phyloP scores from a whole-genome alignment of 495 filamentous ascomycete genomes.

The Xylaria sp. region DNA sequence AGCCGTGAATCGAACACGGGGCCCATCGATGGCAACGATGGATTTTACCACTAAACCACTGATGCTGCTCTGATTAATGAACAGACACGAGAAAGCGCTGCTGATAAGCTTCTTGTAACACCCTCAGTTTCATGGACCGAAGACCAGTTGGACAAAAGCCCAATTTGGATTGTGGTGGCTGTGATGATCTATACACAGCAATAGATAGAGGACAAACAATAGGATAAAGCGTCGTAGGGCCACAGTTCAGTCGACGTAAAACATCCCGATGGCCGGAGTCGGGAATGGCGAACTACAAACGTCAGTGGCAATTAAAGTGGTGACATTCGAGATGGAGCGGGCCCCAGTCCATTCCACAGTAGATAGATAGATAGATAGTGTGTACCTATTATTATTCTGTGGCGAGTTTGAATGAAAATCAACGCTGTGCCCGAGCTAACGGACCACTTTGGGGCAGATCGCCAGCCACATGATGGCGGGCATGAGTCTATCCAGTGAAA shows the following conservation, averaged over 20 bases:
- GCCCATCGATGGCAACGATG: conserved; percentile 62
- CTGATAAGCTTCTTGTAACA: not conserved
- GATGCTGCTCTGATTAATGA: conserved; percentile 29
- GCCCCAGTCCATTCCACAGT: not conserved
- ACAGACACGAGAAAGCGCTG: too few species aligned
- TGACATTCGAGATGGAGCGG: not conserved
- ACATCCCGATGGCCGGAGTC: not conserved
- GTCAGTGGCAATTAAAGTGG: not conserved
- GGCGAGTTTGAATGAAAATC: not conserved
- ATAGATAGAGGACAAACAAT: too few species aligned
- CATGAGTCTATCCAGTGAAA: too few species aligned
- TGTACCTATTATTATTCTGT: too few species aligned
- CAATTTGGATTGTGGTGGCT: too few species aligned
- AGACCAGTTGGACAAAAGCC: too few species aligned
- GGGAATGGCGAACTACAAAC: not conserved
- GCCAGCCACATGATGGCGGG: too few species aligned
- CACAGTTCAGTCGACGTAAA: too few species aligned
- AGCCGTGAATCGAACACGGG: conserved; percentile 60
- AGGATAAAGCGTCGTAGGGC: not conserved
- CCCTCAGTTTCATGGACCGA: not conserved
- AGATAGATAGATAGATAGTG: too few species aligned
- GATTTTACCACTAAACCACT: conserved; percentile 62
- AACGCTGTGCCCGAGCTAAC: not conserved
- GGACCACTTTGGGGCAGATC: not conserved
- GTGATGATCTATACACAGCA: too few species aligned